Conservation (phyloP, 345 rosid species). For the Laguncularia racemosa region DNA sequence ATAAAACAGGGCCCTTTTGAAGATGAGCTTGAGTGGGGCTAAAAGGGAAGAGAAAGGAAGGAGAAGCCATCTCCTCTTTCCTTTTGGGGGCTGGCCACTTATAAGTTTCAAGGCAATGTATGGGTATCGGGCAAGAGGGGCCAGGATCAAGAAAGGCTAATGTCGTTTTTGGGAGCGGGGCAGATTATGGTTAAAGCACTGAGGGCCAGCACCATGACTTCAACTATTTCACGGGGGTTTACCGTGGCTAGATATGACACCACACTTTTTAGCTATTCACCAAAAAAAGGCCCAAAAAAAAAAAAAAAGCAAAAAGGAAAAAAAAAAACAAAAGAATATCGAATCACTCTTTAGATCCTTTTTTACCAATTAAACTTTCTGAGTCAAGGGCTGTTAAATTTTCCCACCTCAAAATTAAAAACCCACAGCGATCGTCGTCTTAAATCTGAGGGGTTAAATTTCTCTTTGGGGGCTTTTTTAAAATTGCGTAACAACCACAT, state of each 20-base stretch:
- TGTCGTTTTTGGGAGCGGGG: conserved; percentile 37
- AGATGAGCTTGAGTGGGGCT: conserved; percentile 19
- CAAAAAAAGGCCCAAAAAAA: too few relatives aligned
- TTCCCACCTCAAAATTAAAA: too few relatives aligned
- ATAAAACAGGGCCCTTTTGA: conserved; percentile 30
- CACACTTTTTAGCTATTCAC: not conserved
- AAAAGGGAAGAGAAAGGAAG: conserved; percentile 29
- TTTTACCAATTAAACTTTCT: too few relatives aligned
- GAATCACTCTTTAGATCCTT: too few relatives aligned
- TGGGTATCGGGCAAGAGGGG: conserved; percentile 39
- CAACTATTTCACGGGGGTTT: conserved; percentile 34
- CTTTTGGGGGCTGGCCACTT: conserved; percentile 48
- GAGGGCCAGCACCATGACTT: conserved; percentile 47
- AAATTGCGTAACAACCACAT: too few relatives aligned
- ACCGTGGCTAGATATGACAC: conserved; percentile 10
- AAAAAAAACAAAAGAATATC: too few relatives aligned
- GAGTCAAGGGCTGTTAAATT: too few relatives aligned
- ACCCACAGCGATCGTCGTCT: too few relatives aligned
- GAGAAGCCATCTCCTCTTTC: conserved; percentile 30
- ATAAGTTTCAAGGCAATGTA: conserved; percentile 50
- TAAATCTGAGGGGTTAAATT: too few relatives aligned
- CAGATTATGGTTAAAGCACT: conserved; percentile 56
- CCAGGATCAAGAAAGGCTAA: conserved; percentile 35
- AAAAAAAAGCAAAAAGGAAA: too few relatives aligned
- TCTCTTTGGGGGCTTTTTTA: too few relatives aligned